These are phyloP conservation scores for Senna tora DNA, from an alignment of 306 rosid genomes.

Conservation along the genomic window DNA sequence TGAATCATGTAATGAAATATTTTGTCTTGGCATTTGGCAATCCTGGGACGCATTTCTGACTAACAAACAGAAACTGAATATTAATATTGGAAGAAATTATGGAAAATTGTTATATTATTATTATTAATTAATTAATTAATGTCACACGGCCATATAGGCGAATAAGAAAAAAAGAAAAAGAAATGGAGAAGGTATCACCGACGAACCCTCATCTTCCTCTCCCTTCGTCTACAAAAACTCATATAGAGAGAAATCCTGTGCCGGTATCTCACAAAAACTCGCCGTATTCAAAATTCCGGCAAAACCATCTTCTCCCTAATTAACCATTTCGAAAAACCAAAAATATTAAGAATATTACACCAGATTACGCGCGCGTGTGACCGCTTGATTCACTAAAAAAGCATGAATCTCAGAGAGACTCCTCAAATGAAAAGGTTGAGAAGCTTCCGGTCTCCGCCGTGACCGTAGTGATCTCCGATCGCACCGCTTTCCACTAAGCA, in stretches of 20 bases:
- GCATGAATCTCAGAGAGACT: conserved; percentile 21
- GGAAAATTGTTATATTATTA: conserved; percentile 30
- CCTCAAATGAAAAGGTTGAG: conserved; percentile 78
- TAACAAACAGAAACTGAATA: background rate
- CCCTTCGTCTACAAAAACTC: conserved; percentile 29
- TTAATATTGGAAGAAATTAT: too few species aligned
- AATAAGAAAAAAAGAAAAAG: background rate
- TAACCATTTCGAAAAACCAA: background rate
- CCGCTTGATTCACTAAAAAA: conserved; percentile 45
- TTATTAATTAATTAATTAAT: too few species aligned
- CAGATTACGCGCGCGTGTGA: conserved; percentile 36
- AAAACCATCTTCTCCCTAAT: conserved; percentile 27
- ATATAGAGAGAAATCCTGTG: conserved; percentile 72
- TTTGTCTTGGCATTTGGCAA: too few species aligned
- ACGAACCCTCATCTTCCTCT: conserved; percentile 79
- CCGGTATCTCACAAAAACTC: conserved; percentile 69
- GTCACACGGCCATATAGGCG: conserved; percentile 39
- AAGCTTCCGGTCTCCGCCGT: conserved; percentile 63
- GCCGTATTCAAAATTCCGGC: conserved; percentile 55
- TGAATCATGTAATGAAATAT: background rate
- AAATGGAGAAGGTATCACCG: conserved; percentile 51
- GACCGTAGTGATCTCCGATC: conserved; percentile 43
- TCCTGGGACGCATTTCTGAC: background rate
- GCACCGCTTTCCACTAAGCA: conserved; percentile 63
- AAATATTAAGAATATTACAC: conserved; percentile 24